Evolutionary conservation across 2,329 filamentous ascomycete species (phyloP), one percentile per base, ranked within the genome.

Genomic region (Drechslerella dactyloides): DNA sequence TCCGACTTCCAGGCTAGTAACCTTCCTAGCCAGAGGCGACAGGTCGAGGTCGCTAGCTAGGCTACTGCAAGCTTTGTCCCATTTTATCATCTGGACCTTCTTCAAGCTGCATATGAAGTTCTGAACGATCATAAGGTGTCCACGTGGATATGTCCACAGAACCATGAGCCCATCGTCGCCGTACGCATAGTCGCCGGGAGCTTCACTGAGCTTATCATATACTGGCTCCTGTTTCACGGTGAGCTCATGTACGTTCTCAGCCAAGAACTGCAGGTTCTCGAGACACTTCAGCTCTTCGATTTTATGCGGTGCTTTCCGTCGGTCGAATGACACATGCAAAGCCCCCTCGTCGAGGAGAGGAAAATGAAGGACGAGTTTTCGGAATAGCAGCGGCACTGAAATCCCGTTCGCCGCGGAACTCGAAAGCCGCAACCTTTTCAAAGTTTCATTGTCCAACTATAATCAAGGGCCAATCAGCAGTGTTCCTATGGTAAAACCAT

Each of bases 91-190:
- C 21, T 30, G 42, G 1, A 69, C 35, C 23, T 19, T 56, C n/a
- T 60, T 56, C 56, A 69, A 46, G 7, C 56, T 57, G 11, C 64
- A 61, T 7, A 69, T 48, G 57, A 69, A 69, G 30, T 56, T 46
- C 27, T 61, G 64, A 2, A 69, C 27, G 10, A 57, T 23, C 5
- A 17, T 37, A n/a, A 61, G 35, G 5, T 37, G 21, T 27, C 19
- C 13, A 15, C 44, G 19, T 17, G 33, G 27, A 23, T 52, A 58
- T 4, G 50, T 46, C 2, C 53, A 30, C 11, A 11, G 21, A 17
- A 10, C 17, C 42, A 27, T 37, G 24, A 50, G 27, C 17, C 17
- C 23, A 21, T 19, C 24, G 7, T 59, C 40, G 1, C 13, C 19
- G 13, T 52, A 13, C 8, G 23, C 48, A 7, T 61, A 46, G 13